Base-by-base conservation (phyloP, 768 basidiomycete species). In the Calocera cornea region DNA sequence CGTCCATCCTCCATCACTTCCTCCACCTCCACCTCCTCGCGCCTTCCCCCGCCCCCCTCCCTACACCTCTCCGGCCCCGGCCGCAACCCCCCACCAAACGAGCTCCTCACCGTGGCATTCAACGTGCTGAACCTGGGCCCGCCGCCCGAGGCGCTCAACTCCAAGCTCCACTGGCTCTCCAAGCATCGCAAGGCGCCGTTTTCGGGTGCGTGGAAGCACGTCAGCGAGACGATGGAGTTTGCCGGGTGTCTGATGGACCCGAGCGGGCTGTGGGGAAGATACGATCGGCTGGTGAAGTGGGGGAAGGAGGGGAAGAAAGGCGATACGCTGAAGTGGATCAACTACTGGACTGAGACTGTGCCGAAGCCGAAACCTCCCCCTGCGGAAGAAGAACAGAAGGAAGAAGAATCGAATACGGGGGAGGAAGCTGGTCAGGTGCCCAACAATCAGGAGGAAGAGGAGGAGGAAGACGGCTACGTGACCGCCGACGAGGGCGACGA, bases 191-290 rank as follows among this genome's bases (percentile, higher is more conserved):
- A 83, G 47, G 82, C 81, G 16, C 84, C 84, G 0, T 71, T 84
- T 44, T 73, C 75, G 17, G 81, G 82, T 2, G 78, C 80, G 38
- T 81, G 79, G 71, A 79, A 80, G 27, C 84, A 82, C 83, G 71
- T 85, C 40, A 70, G 82, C 29, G 84, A 86, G 71, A 79, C 78
- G 41, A 83, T 83, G 69, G 84, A 86, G 72, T 86, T 86, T 69
- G 83, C 84, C 2, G 75, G 76, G 5, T 82, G 80, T 71, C 83
- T 86, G 82, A 84, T 86, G 71, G 84, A 86, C 69, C 83, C 83
- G 0, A 71, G 71, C 5, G 82, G 80, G 0, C 74, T 86, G 44
- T 79, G 78, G 64, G 75, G 77, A 3, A 80, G 85, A n/a, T 86
- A 86, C 71, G 70, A 74, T 12, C 73, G 69, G 14, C 75, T 86